phyloP scores from a whole-genome alignment of 495 filamentous ascomycete genomes.

The Trichoderma gamsii region DNA sequence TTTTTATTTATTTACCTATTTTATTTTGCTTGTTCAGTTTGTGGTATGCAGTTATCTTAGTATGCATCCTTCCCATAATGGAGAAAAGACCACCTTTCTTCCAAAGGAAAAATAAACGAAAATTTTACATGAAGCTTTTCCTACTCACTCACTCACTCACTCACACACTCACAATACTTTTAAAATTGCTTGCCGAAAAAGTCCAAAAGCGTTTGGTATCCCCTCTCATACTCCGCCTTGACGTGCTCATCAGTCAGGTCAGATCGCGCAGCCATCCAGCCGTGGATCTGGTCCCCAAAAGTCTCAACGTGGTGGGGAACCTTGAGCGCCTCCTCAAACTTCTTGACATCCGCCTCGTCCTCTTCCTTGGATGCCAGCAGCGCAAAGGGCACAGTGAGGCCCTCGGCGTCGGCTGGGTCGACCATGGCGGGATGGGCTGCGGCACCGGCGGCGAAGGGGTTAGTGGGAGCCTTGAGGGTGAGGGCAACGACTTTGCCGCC shows the following conservation, averaged over 20 bases:
- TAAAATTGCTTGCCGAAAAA: conserved; percentile 72
- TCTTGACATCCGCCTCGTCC: conserved; percentile 56
- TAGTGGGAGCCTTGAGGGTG: conserved; percentile 52
- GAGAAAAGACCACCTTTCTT: too few species aligned
- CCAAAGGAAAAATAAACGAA: too few species aligned
- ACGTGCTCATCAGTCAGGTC: conserved; percentile 63
- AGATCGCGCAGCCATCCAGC: conserved; percentile 80
- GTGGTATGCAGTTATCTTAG: too few species aligned
- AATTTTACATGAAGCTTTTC: background rate
- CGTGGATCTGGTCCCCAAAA: conserved; percentile 77
- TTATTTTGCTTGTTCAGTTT: too few species aligned
- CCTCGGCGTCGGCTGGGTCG: conserved; percentile 64
- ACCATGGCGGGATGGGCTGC: conserved; percentile 86
- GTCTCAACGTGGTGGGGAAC: conserved; percentile 71
- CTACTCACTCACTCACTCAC: background rate
- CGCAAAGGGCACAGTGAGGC: conserved; percentile 57
- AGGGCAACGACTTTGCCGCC: conserved; percentile 67
- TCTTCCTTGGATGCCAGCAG: conserved; percentile 67
- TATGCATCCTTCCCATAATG: too few species aligned
- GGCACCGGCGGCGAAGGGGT: conserved; percentile 62
- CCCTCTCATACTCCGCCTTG: conserved; percentile 69
- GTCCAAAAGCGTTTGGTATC: conserved; percentile 66
- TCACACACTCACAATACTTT: too few species aligned
- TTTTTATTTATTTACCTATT: too few species aligned
- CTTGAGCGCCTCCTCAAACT: conserved; percentile 62